These are phyloP conservation scores for Quercus bicolor DNA, from an alignment of 306 rosid genomes.

Conservation along the genomic window DNA sequence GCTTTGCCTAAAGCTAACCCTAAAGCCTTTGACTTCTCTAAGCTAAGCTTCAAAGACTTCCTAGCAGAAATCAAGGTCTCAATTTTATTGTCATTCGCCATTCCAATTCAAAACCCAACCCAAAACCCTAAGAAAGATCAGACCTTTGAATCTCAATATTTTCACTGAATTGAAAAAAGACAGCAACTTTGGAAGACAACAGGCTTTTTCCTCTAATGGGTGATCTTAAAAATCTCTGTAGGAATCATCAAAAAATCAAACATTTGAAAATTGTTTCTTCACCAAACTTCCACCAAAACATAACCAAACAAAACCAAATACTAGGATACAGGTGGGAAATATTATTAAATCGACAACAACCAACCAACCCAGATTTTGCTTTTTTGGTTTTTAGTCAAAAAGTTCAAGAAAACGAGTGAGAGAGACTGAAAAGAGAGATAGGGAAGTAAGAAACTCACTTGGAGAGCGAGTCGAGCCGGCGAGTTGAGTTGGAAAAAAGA, in stretches of 20 bases:
- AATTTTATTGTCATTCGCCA: constrained; percentile 53
- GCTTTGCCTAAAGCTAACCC: constrained; percentile 72
- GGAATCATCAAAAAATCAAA: constrained; percentile 56
- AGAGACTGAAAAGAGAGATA: not conserved
- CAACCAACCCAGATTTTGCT: constrained; percentile 1
- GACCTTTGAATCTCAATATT: constrained; percentile 13
- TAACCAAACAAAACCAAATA: constrained; percentile 16
- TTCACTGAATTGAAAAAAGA: not conserved
- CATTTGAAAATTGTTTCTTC: constrained; percentile 11
- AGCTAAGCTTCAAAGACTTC: constrained; percentile 68
- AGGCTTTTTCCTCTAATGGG: constrained; percentile 9
- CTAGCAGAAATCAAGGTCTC: constrained; percentile 63
- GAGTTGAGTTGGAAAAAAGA: constrained; percentile 7
- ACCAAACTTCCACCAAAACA: constrained; percentile 18
- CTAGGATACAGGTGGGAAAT: not conserved
- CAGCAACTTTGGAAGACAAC: constrained; percentile 1
- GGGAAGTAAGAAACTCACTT: constrained; percentile 28
- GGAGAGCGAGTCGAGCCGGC: constrained; percentile 35
- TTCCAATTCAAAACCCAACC: constrained; percentile 30
- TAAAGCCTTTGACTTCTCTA: constrained; percentile 73
- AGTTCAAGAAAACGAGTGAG: not conserved
- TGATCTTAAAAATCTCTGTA: constrained; percentile 17
- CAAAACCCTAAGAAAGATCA: constrained; percentile 16
- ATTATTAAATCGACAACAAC: constrained; percentile 6
- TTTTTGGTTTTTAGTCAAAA: not conserved